Conservation (phyloP, 2,329 filamentous ascomycete species). For the Teratosphaeria epicoccoides region DNA sequence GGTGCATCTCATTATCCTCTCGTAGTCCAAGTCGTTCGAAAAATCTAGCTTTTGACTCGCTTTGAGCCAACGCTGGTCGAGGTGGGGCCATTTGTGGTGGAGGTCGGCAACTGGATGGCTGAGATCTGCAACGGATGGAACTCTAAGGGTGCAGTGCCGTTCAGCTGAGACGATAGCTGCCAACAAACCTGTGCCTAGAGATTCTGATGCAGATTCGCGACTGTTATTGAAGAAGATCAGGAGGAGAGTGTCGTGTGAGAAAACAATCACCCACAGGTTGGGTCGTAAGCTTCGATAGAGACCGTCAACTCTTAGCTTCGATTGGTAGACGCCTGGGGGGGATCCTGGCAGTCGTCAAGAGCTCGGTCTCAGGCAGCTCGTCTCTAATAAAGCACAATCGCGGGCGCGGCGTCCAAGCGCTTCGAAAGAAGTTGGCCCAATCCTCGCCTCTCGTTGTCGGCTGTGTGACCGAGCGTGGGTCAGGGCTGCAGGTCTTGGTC, state of each 20-base stretch:
- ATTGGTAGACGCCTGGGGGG: background rate
- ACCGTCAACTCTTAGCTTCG: background rate
- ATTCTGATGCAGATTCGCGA: background rate
- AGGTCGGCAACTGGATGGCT: background rate
- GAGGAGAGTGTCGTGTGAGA: background rate
- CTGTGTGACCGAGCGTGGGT: background rate
- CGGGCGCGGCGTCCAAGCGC: background rate
- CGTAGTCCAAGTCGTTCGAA: constrained; percentile 33
- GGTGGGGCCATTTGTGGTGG: constrained; percentile 14
- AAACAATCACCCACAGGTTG: background rate
- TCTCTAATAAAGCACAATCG: background rate
- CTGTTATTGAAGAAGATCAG: background rate
- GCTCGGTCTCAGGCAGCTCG: background rate
- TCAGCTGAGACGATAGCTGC: background rate
- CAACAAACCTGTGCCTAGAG: background rate
- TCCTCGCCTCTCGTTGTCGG: background rate
- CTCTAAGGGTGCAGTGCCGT: background rate
- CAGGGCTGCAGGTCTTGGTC: background rate
- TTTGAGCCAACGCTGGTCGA: constrained; percentile 29
- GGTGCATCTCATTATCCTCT: constrained; percentile 27
- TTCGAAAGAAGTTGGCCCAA: background rate
- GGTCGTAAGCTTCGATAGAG: background rate
- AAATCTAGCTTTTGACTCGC: constrained; percentile 35
- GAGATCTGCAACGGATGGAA: background rate
- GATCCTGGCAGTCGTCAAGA: background rate